Evolutionary conservation across 2,329 filamentous ascomycete species (phyloP).

Genomic region (Ophiostoma sp.): DNA sequence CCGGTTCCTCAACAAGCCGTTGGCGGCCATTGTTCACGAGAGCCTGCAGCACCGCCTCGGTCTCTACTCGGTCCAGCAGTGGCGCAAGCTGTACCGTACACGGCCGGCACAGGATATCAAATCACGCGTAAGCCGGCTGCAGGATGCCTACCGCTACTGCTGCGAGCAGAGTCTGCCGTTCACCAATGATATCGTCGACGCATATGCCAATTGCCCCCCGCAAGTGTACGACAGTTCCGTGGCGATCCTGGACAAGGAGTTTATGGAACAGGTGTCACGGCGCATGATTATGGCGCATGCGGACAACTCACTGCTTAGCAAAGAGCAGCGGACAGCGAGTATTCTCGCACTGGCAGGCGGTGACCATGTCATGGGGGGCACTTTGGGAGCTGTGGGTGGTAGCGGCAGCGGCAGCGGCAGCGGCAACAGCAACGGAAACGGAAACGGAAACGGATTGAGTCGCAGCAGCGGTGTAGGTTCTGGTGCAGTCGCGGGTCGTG

Average conservation of each 20-base stretch:
- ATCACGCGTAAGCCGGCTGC: conserved; percentile 25
- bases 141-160: conserved; percentile 28
- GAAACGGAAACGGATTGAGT: background rate
- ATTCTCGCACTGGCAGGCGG: background rate
- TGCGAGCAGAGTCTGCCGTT: conserved; percentile 27
- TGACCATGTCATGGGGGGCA: conserved; percentile 4
- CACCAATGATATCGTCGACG: conserved; percentile 24
- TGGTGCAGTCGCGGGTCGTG: background rate
- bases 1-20: conserved; percentile 26
- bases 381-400: background rate
- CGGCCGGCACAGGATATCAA: conserved; percentile 26
- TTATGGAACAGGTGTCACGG: conserved; percentile 28
- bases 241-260: conserved; percentile 26
- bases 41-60: conserved; percentile 28
- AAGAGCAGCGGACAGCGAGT: conserved; percentile 23
- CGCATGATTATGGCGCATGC: conserved; percentile 28
- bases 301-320: conserved; percentile 23
- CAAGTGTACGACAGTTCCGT: conserved; percentile 28
- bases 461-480: conserved; percentile 8
- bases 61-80: conserved; percentile 28
- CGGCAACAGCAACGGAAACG: background rate
- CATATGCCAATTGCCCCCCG: conserved; percentile 28
- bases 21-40: conserved; percentile 26
- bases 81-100: conserved; percentile 27
- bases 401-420: background rate